phyloP scores from a whole-genome alignment of 2,329 filamentous ascomycete species.

The Fusarium sp. region DNA sequence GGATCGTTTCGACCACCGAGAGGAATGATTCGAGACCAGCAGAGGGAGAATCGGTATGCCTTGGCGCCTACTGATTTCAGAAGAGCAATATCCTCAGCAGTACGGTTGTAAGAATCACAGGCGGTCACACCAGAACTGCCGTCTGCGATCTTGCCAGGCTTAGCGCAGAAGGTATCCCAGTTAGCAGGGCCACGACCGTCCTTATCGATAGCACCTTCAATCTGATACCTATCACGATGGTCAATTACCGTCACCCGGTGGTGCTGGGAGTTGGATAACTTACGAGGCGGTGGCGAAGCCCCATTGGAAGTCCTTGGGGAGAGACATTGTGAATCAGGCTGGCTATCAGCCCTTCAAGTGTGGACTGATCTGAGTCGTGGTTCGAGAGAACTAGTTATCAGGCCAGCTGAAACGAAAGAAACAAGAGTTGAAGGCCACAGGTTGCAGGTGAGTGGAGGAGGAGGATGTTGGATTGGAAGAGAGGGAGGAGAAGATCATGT shows the following conservation, averaged over 20 bases:
- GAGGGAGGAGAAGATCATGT: background rate
- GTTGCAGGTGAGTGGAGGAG: background rate
- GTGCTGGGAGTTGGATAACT: slow-evolving; percentile 43
- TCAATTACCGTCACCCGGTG: slow-evolving; percentile 30
- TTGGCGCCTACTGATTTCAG: slow-evolving; percentile 78
- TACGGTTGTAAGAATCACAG: slow-evolving; percentile 88
- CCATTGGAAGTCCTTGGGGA: slow-evolving; percentile 79
- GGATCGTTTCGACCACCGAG: slow-evolving; percentile 85
- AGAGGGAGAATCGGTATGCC: slow-evolving; percentile 85
- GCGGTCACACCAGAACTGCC: slow-evolving; percentile 78
- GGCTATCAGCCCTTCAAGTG: slow-evolving; percentile 1
- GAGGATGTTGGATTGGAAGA: background rate
- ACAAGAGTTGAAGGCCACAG: background rate
- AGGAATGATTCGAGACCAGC: slow-evolving; percentile 86
- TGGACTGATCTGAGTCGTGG: background rate
- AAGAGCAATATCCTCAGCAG: slow-evolving; percentile 78
- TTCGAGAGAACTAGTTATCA: slow-evolving; percentile 2
- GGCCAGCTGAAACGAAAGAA: slow-evolving; percentile 2
- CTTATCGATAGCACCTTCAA: slow-evolving; percentile 79
- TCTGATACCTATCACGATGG: slow-evolving; percentile 75
- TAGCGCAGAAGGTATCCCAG: slow-evolving; percentile 89
- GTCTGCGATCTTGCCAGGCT: slow-evolving; percentile 84
- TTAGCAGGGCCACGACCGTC: slow-evolving; percentile 86
- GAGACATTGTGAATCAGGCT: slow-evolving; percentile 42
- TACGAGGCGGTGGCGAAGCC: slow-evolving; percentile 83